Conservation (phyloP, 2,329 filamentous ascomycete species). For the Fusarium albidum region DNA sequence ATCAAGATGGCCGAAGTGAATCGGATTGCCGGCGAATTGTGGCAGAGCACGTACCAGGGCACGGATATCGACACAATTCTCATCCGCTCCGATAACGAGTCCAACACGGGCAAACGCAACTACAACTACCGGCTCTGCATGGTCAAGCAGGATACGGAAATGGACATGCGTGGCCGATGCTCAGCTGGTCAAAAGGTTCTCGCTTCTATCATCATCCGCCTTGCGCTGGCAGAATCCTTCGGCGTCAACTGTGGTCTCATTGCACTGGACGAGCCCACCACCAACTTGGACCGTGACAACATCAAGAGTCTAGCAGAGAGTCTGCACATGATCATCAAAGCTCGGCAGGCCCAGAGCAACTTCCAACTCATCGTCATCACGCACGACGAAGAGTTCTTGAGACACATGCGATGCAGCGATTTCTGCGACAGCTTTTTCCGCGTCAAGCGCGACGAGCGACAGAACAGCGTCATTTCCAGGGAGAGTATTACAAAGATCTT, state of each 20-base stretch:
- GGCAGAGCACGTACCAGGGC: conserved; percentile 95
- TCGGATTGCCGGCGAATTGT: conserved; percentile 92
- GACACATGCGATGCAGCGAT: conserved; percentile 92
- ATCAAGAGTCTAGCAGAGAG: conserved; percentile 88
- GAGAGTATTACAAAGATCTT: conserved; percentile 65
- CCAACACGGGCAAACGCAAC: conserved; percentile 73
- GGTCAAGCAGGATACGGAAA: conserved; percentile 96
- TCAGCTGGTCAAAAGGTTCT: conserved; percentile 97
- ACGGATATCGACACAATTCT: conserved; percentile 97
- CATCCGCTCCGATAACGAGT: conserved; percentile 91
- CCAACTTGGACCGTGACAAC: conserved; percentile 95
- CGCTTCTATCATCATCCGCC: conserved; percentile 95
- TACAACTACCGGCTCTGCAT: conserved; percentile 99
- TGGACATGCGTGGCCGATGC: conserved; percentile 99
- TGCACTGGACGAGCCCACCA: conserved; percentile 96
- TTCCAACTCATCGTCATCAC: conserved; percentile 99
- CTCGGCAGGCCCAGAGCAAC: conserved; percentile 85
- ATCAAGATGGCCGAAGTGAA: conserved; percentile 99
- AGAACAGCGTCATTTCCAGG: conserved; percentile 86
- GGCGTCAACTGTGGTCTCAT: conserved; percentile 96
- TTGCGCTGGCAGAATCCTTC: conserved; percentile 96
- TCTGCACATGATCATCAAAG: conserved; percentile 85
- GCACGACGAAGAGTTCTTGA: conserved; percentile 95
- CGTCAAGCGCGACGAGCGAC: conserved; percentile 80
- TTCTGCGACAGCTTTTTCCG: conserved; percentile 94